phyloP scores from a whole-genome alignment of 352 stramenopile species.

The Aphanomyces euteiches region DNA sequence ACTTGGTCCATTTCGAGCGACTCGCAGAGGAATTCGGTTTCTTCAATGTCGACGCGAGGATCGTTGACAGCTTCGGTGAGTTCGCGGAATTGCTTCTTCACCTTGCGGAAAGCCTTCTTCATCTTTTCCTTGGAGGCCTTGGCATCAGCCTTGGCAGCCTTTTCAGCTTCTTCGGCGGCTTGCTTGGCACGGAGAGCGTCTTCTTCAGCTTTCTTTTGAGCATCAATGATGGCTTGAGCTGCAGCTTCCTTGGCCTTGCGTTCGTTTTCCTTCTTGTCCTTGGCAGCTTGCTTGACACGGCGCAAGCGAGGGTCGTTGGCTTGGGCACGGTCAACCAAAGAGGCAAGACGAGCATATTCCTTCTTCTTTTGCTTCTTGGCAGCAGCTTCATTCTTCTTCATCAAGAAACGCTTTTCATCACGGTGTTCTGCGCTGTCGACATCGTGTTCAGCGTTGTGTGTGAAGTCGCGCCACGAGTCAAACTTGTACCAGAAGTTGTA shows the following conservation, averaged over 20 bases:
- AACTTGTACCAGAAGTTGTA: conserved; percentile 91
- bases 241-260: conserved; percentile 76
- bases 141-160: conserved; percentile 59
- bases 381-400: conserved; percentile 81
- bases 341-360: conserved; percentile 77
- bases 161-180: conserved; percentile 66
- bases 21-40: conserved; percentile 76
- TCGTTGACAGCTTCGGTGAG: conserved; percentile 61
- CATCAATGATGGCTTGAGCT: conserved; percentile 60
- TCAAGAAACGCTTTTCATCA: conserved; percentile 85
- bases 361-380: conserved; percentile 89
- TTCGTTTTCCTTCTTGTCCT: conserved; percentile 72
- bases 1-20: conserved; percentile 64
- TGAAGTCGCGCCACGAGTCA: conserved; percentile 81
- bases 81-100: conserved; percentile 83
- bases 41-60: conserved; percentile 62
- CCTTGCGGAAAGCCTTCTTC: conserved; percentile 78
- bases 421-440: conserved; percentile 79
- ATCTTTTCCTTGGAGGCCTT: conserved; percentile 80
- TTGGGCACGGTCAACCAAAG: conserved; percentile 72
- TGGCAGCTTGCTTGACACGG: conserved; percentile 77
- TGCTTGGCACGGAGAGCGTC: conserved; percentile 45
- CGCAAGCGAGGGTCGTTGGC: conserved; percentile 71
- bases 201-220: conserved; percentile 58
- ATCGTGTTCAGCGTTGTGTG: conserved; percentile 80